Evolutionary conservation across 495 filamentous ascomycete species (phyloP).

Genomic region (Aspergillus avenaceus): DNA sequence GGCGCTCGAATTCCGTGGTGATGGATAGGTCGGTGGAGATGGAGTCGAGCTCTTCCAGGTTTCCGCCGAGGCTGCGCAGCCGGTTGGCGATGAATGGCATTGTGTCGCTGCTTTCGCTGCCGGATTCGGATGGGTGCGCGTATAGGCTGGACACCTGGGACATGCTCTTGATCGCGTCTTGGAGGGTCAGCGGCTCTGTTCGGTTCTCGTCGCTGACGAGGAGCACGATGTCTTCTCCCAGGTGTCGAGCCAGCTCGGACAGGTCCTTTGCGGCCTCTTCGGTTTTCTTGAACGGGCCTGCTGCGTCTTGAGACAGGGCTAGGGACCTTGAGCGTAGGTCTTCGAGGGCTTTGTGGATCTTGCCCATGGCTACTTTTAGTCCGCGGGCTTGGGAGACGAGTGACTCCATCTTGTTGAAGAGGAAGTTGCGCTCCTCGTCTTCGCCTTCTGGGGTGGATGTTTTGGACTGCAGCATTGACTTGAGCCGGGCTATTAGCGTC

Average conservation of each 20-base stretch:
- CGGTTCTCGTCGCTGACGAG: slow-evolving; percentile 71
- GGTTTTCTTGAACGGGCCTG: slow-evolving; percentile 51
- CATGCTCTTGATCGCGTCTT: slow-evolving; percentile 60
- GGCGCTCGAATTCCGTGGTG: slow-evolving; percentile 80
- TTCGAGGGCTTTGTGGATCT: slow-evolving; percentile 71
- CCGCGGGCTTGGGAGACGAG: slow-evolving; percentile 73
- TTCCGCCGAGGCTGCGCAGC: slow-evolving; percentile 58
- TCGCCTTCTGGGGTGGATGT: slow-evolving; percentile 38
- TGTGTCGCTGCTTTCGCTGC: slow-evolving; percentile 50
- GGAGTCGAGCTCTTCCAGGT: slow-evolving; percentile 67
- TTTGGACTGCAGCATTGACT: slow-evolving; percentile 60
- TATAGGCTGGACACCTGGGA: slow-evolving; percentile 47
- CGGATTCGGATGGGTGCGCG: slow-evolving; percentile 22
- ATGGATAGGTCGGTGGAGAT: slow-evolving; percentile 71
- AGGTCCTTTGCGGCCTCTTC: slow-evolving; percentile 62
- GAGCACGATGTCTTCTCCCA: slow-evolving; percentile 61
- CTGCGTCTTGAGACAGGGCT: slow-evolving; percentile 58
- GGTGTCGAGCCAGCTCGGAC: slow-evolving; percentile 59
- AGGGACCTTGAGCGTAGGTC: slow-evolving; percentile 76
- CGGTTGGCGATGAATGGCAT: slow-evolving; percentile 66
- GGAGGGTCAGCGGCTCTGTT: slow-evolving; percentile 59
- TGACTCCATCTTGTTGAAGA: slow-evolving; percentile 65
- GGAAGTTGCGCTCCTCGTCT: slow-evolving; percentile 59
- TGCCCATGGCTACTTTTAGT: slow-evolving; percentile 77
- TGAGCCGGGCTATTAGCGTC: slow-evolving; percentile 58